Evolutionary conservation across 306 rosid species (phyloP).

Genomic region (Lupinus albus): DNA sequence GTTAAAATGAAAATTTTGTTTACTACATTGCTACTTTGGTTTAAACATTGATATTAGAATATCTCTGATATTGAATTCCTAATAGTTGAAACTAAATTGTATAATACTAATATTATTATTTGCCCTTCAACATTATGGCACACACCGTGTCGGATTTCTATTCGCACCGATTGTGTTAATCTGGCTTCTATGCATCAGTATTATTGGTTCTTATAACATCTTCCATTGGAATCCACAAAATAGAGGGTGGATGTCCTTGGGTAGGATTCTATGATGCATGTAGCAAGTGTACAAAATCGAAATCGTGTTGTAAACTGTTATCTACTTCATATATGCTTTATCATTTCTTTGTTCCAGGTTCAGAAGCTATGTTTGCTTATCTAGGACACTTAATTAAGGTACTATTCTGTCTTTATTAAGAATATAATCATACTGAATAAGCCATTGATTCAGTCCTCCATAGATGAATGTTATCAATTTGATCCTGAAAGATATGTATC

Average conservation of each 20-base stretch:
- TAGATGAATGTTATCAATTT: no score
- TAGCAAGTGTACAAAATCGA: conserved; percentile 7
- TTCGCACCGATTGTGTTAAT: conserved; percentile 89
- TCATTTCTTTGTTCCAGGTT: conserved; percentile 57
- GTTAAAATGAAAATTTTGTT: background rate
- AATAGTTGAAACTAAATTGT: conserved; percentile 41
- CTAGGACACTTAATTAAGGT: conserved; percentile 87
- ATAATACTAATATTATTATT: conserved; percentile 73
- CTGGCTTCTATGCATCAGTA: conserved; percentile 91
- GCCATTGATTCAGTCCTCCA: no score
- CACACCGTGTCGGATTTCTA: conserved; percentile 80
- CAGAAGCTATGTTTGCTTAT: conserved; percentile 98
- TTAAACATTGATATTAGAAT: background rate
- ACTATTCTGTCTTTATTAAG: background rate
- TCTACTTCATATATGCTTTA: conserved; percentile 12
- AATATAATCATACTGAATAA: background rate
- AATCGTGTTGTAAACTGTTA: conserved; percentile 25
- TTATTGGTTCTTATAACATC: conserved; percentile 83
- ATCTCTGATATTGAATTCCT: background rate
- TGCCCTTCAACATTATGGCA: conserved; percentile 91
- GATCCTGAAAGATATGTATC: no score
- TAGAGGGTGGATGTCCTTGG: conserved; percentile 95
- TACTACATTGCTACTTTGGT: background rate
- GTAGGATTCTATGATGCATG: conserved; percentile 81
- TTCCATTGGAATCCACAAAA: conserved; percentile 81